Evolutionary conservation across 2,329 filamentous ascomycete species (phyloP).

Genomic region (Trichoderma lentiforme): DNA sequence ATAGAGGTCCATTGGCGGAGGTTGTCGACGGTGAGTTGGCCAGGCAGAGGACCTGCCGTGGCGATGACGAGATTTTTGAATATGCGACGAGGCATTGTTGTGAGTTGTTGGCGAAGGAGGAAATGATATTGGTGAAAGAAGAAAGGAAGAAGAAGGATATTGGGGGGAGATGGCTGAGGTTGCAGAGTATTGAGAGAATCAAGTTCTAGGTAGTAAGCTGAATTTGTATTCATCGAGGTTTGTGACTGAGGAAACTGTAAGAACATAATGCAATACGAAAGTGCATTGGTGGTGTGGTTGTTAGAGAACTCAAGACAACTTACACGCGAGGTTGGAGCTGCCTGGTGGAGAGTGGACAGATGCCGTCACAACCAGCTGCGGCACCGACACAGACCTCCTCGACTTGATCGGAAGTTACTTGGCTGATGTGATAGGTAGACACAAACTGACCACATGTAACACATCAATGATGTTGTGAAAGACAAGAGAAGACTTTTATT

Average conservation of each 20-base stretch:
- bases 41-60: slow-evolving; percentile 55
- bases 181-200: background rate
- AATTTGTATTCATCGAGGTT: background rate
- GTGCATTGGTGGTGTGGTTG: background rate
- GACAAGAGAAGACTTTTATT: background rate
- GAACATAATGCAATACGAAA: too few species aligned
- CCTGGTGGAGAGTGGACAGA: background rate
- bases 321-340: background rate
- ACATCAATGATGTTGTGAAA: background rate
- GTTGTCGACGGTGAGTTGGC: slow-evolving; percentile 47
- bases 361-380: background rate
- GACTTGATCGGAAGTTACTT: background rate
- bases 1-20: slow-evolving; percentile 63
- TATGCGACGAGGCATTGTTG: slow-evolving; percentile 36
- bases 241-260: background rate
- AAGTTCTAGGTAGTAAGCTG: too few species aligned
- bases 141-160: background rate
- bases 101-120: background rate
- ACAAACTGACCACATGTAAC: background rate
- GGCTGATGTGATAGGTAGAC: background rate
- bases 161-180: background rate
- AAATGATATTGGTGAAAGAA: background rate
- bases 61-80: slow-evolving; percentile 56
- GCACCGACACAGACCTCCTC: background rate
- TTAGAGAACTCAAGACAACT: background rate